Base-by-base conservation (phyloP, 768 basidiomycete genomes). In the Leccinum longicurvipes region DNA sequence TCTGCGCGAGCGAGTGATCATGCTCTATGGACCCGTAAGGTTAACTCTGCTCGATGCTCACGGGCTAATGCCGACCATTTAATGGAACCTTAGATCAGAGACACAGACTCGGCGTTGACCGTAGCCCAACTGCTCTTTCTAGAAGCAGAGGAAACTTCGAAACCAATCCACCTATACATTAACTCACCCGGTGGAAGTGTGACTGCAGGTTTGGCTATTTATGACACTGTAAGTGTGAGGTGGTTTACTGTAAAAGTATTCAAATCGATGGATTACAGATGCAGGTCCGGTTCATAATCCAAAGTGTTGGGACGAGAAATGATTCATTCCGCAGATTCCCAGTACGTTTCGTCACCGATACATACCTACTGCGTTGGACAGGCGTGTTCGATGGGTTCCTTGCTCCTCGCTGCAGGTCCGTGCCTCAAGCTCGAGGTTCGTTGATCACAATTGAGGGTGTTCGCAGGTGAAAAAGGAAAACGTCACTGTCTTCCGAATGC, bases 181-280 rank as follows among this genome's bases (percentile, higher is more conserved):
- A 98, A 98, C 73, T 94, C 91, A 7, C 96, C 96, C 0, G 96
- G 96, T 2, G 96, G 96, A 28, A 91, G 89, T 65, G 96, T 98
- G 36, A 96, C 95, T 0, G 93, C 94, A 47, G 96, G 96, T 9
- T 76, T 98, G 56, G 96, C 95, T 17, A 96, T 98, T 48, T 98
- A 98, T 75, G 96, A 98, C 67, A 98, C 96, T 66, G 93, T 96
- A 75, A 64, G 85, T 60, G 34, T 34, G 36, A 21, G 34, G 23
- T 28, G n/a, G 47, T 57, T 55, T 45, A 14, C 42, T 50, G 54
- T 23, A 46, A 6, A 48, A 55, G 53, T 19, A 53, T 55, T 50
- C 39, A n/a, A 51, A 21, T 55, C 69, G 51, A 68, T 48, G 21
- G 60, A 62, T 60, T 58, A 28, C 72, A 89, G 86, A 88, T 90